Evolutionary conservation across 768 basidiomycete species (phyloP).

Genomic region (Mycena floridula): DNA sequence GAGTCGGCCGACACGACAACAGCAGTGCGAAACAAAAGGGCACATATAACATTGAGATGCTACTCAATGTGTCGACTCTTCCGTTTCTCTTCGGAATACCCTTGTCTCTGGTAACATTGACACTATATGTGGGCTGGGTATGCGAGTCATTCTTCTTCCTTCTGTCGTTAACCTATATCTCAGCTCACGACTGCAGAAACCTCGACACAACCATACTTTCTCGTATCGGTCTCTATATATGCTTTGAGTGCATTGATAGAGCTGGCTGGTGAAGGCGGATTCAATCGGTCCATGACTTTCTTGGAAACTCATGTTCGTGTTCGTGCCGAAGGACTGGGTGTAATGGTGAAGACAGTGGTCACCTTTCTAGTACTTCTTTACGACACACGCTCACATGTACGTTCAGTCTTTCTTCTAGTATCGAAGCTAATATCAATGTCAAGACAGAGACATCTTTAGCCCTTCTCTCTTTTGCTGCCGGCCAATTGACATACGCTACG

Average conservation of each 20-base stretch:
- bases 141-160: no score
- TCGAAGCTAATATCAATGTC: no score
- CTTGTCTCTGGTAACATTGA: constrained; percentile 44
- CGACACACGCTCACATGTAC: constrained; percentile 28
- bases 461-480: constrained; percentile 79
- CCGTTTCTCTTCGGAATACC: constrained; percentile 68
- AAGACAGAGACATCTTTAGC: constrained; percentile 38
- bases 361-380: constrained; percentile 64
- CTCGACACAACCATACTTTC: constrained; percentile 58
- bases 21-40: no score
- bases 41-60: no score
- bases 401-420: no score
- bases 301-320: constrained; percentile 68
- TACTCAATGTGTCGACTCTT: constrained; percentile 45
- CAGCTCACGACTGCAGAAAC: constrained; percentile 28
- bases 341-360: constrained; percentile 63
- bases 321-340: constrained; percentile 79
- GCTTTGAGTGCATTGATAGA: constrained; percentile 70
- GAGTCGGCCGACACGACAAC: no score
- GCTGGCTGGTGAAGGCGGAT: constrained; percentile 16
- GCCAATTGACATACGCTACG: constrained; percentile 72
- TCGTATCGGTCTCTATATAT: constrained; percentile 60
- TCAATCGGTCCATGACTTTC: constrained; percentile 62
- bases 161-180: no score
- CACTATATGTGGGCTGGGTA: constrained; percentile 51